Conservation (phyloP, 805 yeast species). For the Pichia heedii region DNA sequence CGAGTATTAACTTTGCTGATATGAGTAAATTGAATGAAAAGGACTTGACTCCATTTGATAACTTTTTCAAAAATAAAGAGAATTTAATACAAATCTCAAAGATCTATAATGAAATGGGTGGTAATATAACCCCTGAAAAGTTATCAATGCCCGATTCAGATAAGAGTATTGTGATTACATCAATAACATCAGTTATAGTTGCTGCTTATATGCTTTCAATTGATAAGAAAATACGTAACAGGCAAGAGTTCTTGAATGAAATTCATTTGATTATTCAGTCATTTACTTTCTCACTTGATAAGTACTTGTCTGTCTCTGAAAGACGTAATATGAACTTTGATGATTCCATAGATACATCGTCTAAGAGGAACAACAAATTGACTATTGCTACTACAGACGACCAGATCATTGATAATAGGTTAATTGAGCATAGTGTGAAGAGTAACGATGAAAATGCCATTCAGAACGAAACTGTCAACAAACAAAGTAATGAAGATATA, state of each 20-base stretch:
- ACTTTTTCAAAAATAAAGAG: conserved; percentile 7
- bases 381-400: too few relatives aligned
- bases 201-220: conserved; percentile 16
- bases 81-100: conserved; percentile 7
- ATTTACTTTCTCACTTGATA: conserved; percentile 22
- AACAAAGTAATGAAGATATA: too few relatives aligned
- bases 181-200: conserved; percentile 20
- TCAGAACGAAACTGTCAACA: too few relatives aligned
- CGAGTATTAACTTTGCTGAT: conserved; percentile 7
- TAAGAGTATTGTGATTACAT: conserved; percentile 19
- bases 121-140: conserved; percentile 17
- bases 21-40: conserved; percentile 7
- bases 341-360: too few relatives aligned
- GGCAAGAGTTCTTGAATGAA: conserved; percentile 4
- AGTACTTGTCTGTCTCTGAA: conserved; percentile 1
- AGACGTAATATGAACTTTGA: background rate
- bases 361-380: too few relatives aligned
- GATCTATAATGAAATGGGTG: conserved; percentile 29
- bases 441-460: too few relatives aligned
- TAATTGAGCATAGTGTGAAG: too few relatives aligned
- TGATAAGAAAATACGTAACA: conserved; percentile 8
- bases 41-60: conserved; percentile 4
- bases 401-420: too few relatives aligned
- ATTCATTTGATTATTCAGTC: conserved; percentile 22
- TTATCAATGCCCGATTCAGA: conserved; percentile 8